Base-by-base conservation (phyloP, 2,329 filamentous ascomycete genomes). In the Microdochium bolleyi region DNA sequence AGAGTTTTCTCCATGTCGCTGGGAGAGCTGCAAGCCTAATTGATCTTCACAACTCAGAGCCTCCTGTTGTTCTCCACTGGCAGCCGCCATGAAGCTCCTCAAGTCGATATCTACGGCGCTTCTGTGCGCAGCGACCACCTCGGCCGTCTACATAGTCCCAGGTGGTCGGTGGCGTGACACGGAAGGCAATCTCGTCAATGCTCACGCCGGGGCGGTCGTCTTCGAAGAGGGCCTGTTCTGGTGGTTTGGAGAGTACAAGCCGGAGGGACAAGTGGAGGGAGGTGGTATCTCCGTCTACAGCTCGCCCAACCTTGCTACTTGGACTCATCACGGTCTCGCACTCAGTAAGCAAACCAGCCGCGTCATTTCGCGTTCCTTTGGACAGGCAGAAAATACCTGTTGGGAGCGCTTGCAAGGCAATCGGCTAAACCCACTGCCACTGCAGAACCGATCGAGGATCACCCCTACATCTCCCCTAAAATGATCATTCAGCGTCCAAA, bases 401-500 rank as follows among this genome's bases (percentile, higher is more conserved):
- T n/a, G n/a, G n/a, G n/a, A n/a, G n/a, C n/a, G n/a, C n/a, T n/a
- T n/a, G n/a, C n/a, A n/a, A n/a, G n/a, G n/a, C 7, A 21, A 11
- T 13, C 10, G 19, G 19, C 13, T 38, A 46, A 21, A 24, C 13
- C 46, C 10, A 11, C 34, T 41, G 13, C 9, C 10, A 24, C 1
- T 32, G 13, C 19, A 72, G 76, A 73, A 50, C 77, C 81, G 1
- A 67, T 82, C 24, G 68, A 77, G 30, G 79, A 74, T 0, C 77
- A 84, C 54, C 70, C 73, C 0, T 78, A 78, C 56, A 79, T 84
- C 48, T 76, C 76, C 0, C 74, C 78, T 0, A 62, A 75, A 3
- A 76, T 74, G 57, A 79, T 85, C 48, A 84, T 85, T 25, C 82
- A 84, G 60, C 68, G 82, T 16, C 82, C 82, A 0, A 85, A 85